A percentile compares a stretch with the other conserved stretches of the same genome.
These are phyloP conservation scores for Pseudonitzschia multistriata DNA, from an alignment of 108 stramenopile species.

Conservation along the genomic window DNA sequence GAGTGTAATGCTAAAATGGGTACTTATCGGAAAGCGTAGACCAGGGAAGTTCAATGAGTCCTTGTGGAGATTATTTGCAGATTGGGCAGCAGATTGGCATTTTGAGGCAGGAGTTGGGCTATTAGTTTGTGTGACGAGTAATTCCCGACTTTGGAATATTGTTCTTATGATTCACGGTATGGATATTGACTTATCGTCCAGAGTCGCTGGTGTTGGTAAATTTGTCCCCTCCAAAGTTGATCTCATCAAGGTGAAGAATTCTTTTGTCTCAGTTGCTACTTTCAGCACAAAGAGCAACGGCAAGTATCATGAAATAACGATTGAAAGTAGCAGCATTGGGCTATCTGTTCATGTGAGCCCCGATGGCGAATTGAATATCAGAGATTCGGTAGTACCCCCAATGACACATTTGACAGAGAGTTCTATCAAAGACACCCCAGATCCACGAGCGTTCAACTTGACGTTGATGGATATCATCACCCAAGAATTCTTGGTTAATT, in stretches of 20 bases:
- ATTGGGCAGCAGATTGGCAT: slow-evolving; percentile 14
- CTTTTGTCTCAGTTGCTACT: neutral
- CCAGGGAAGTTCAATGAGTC: neutral
- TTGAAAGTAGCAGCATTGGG: slow-evolving; percentile 17
- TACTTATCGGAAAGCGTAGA: slow-evolving; percentile 2
- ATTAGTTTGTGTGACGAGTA: neutral
- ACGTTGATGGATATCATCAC: no score
- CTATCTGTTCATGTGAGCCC: neutral
- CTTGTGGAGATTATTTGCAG: neutral
- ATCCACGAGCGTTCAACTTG: neutral
- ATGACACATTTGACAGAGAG: neutral
- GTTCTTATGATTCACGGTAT: slow-evolving; percentile 5
- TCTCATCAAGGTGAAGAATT: slow-evolving; percentile 4
- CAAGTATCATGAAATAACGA: neutral
- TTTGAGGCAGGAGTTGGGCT: neutral
- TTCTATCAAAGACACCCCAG: neutral
- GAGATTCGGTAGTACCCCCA: neutral
- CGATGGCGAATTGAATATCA: neutral
- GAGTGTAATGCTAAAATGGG: slow-evolving; percentile 17
- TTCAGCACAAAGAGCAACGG: slow-evolving; percentile 8
- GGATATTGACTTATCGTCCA: slow-evolving; percentile 10
- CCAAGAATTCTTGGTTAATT: no score
- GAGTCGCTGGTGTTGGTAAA: neutral
- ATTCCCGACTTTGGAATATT: slow-evolving; percentile 11
- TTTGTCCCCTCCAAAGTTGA: slow-evolving; percentile 14